phyloP scores from a whole-genome alignment of 805 yeast species.

The Pichia thaimueangensis region DNA sequence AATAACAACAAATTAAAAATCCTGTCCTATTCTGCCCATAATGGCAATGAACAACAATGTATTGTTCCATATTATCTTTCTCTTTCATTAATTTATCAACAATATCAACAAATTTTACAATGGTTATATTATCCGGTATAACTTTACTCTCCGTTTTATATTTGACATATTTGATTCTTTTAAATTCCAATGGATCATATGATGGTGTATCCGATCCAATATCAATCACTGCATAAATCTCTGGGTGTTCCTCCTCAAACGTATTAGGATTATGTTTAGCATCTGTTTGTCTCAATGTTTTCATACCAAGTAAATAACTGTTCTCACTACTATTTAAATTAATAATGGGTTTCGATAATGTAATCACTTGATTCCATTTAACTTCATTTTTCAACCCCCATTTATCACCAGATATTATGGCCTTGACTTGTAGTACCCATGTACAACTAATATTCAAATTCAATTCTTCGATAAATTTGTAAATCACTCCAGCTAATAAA shows the following conservation, averaged over 20 bases:
- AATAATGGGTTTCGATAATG: slow-evolving; percentile 41
- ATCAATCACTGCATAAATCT: slow-evolving; percentile 56
- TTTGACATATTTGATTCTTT: slow-evolving; percentile 53
- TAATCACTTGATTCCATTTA: slow-evolving; percentile 57
- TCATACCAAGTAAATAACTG: slow-evolving; percentile 62
- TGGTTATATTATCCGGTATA: slow-evolving; percentile 59
- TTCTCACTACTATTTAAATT: slow-evolving; percentile 21
- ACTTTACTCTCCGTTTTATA: slow-evolving; percentile 75
- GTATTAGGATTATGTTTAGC: slow-evolving; percentile 48
- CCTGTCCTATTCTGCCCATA: slow-evolving; percentile 81
- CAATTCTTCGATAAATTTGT: slow-evolving; percentile 47
- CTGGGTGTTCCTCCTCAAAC: slow-evolving; percentile 45
- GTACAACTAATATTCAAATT: slow-evolving; percentile 53
- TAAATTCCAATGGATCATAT: slow-evolving; percentile 54
- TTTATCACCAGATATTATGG: slow-evolving; percentile 59
- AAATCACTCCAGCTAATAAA: slow-evolving; percentile 51
- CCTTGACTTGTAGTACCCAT: slow-evolving; percentile 64
- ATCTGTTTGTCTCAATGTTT: slow-evolving; percentile 65
- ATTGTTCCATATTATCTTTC: slow-evolving; percentile 24
- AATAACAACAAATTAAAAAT: slow-evolving; percentile 60
- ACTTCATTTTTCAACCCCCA: slow-evolving; percentile 75
- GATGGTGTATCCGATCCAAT: slow-evolving; percentile 69
- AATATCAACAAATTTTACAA: slow-evolving; percentile 47
- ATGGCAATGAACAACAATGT: slow-evolving; percentile 69
- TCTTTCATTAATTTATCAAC: slow-evolving; percentile 39